Conservation (phyloP, 805 yeast species). For the Myxozyma mucilagina region DNA sequence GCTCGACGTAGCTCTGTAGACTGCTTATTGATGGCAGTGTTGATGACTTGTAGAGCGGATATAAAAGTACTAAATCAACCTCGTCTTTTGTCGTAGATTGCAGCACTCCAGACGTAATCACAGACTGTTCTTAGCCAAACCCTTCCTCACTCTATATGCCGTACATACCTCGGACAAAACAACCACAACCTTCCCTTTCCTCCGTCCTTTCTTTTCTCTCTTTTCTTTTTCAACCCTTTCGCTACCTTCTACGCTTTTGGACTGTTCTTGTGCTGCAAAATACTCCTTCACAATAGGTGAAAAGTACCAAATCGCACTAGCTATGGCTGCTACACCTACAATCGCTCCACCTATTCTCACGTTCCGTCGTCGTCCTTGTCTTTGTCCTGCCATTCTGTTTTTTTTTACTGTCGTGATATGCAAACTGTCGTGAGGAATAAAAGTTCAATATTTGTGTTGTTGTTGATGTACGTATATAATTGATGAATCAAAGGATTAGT, state of each 20-base stretch:
- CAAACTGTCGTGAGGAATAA: no score
- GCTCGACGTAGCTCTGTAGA: constrained; percentile 16
- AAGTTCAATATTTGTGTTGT: no score
- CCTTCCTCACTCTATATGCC: background rate
- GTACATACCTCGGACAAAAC: constrained; percentile 19
- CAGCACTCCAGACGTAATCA: background rate
- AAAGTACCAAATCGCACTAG: no score
- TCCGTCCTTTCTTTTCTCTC: background rate
- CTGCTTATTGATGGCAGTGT: constrained; percentile 9
- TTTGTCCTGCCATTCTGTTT: no score
- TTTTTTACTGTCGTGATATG: no score
- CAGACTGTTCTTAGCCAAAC: background rate
- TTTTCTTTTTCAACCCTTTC: background rate
- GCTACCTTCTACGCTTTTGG: background rate
- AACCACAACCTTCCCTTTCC: constrained; percentile 16
- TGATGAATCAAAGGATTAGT: no score
- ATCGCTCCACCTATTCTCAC: no score
- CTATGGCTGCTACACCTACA: no score
- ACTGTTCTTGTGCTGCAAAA: background rate
- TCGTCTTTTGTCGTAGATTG: constrained; percentile 2
- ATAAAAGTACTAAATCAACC: constrained; percentile 19
- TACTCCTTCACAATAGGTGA: background rate
- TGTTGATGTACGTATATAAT: no score
- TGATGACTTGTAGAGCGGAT: constrained; percentile 10
- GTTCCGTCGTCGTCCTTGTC: no score